A percentile compares a stretch with the other conserved stretches of the same genome.
Conservation (phyloP, 805 yeast species). For the Candida vaughaniae region DNA sequence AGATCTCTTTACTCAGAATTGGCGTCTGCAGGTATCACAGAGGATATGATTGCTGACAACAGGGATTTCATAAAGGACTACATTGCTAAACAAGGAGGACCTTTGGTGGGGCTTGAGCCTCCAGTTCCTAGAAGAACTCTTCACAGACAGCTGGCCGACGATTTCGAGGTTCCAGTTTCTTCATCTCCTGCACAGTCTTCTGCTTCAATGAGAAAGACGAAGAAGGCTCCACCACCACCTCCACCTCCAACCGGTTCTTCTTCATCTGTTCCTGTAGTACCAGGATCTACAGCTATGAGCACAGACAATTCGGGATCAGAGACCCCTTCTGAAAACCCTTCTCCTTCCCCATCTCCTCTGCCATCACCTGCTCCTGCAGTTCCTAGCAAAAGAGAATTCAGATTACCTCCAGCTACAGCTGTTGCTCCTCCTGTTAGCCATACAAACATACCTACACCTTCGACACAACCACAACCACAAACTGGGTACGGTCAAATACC, state of each 20-base stretch:
- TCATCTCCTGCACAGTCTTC: constrained; percentile 4
- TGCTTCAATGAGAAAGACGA: constrained; percentile 14
- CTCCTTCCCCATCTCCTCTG: constrained; percentile 15
- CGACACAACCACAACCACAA: constrained; percentile 5
- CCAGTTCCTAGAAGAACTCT: constrained; percentile 66
- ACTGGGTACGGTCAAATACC: constrained; percentile 13
- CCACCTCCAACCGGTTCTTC: constrained; percentile 22
- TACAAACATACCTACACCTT: constrained; percentile 19
- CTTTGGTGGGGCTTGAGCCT: constrained; percentile 80
- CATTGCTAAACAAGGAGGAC: constrained; percentile 71
- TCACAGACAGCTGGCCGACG: constrained; percentile 21
- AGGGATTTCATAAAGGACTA: constrained; percentile 79
- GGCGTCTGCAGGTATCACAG: constrained; percentile 75
- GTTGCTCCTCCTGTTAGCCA: constrained; percentile 27
- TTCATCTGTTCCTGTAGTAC: constrained; percentile 14
- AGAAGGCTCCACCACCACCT: constrained; percentile 43
- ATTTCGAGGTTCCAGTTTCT: constrained; percentile 1
- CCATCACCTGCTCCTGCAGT: constrained; percentile 1
- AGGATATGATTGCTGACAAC: constrained; percentile 87
- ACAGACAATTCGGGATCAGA: neutral
- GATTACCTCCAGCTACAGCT: constrained; percentile 37
- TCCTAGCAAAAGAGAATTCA: constrained; percentile 22
- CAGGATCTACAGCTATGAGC: constrained; percentile 13
- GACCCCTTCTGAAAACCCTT: constrained; percentile 13
- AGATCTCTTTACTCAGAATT: constrained; percentile 67